Percentiles rank a stretch among this genome's conserved stretches.
Conservation (phyloP, 768 basidiomycete genomes). For the Pulveroboletus sp. region DNA sequence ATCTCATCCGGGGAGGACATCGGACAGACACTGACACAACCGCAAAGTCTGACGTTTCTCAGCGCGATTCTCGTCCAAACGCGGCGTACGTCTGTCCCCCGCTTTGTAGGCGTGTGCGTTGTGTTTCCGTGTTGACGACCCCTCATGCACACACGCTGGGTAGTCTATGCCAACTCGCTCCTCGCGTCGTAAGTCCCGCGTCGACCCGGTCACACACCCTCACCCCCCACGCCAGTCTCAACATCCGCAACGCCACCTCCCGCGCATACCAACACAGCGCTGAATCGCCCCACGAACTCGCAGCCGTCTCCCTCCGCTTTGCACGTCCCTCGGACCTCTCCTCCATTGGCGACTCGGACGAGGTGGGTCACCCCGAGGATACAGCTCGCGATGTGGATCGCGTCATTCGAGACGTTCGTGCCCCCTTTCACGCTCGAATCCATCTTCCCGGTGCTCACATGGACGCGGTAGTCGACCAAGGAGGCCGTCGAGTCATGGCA, state of each 20-base stretch:
- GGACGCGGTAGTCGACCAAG: slow-evolving; percentile 5
- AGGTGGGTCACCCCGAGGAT: no score
- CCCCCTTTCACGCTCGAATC: not conserved
- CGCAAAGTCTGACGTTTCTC: slow-evolving; percentile 16
- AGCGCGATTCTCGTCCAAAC: slow-evolving; percentile 24
- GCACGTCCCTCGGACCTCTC: slow-evolving; percentile 17
- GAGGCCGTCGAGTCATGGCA: slow-evolving; percentile 15
- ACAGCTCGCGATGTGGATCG: not conserved
- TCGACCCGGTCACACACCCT: not conserved
- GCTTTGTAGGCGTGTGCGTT: no score
- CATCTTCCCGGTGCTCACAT: not conserved
- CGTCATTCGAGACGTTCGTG: not conserved
- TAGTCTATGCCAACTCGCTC: slow-evolving; percentile 31
- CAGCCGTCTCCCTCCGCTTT: slow-evolving; percentile 23
- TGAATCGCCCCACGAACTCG: slow-evolving; percentile 6
- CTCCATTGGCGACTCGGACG: not conserved
- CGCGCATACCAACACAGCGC: slow-evolving; percentile 8
- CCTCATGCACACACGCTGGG: not conserved
- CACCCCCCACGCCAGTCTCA: slow-evolving; percentile 12
- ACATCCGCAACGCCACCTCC: slow-evolving; percentile 23
- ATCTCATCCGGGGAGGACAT: no score
- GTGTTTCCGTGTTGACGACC: not conserved
- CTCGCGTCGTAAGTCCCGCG: slow-evolving; percentile 22
- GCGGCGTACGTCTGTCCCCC: slow-evolving; percentile 18
- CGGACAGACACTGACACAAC: slow-evolving; percentile 23